Conservation (phyloP, 139 green algal genomes). For the Astrephomene gubernaculifera region DNA sequence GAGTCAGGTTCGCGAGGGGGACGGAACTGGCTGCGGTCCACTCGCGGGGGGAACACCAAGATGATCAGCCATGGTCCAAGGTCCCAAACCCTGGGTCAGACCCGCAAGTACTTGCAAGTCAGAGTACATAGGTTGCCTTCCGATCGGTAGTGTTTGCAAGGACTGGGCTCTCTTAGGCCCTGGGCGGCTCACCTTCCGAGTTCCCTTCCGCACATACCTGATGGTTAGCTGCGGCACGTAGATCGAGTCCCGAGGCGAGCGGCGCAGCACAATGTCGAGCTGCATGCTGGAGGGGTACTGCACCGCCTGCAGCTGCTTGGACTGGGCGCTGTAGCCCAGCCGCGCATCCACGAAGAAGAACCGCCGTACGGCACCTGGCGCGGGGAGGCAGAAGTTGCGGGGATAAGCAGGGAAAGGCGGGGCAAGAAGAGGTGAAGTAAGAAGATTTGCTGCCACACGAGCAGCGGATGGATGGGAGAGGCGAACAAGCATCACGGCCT, state of each 20-base stretch:
- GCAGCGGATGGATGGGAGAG: too few species aligned
- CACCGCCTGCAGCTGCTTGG: slow-evolving; percentile 25
- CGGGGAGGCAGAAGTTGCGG: background rate
- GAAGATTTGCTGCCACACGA: too few species aligned
- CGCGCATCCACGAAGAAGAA: slow-evolving; percentile 66
- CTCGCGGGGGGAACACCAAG: too few species aligned
- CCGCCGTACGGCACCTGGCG: slow-evolving; percentile 59
- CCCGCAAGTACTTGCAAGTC: too few species aligned
- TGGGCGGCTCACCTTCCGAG: background rate
- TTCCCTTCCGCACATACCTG: slow-evolving; percentile 38
- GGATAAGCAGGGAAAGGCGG: background rate
- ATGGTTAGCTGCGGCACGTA: slow-evolving; percentile 62
- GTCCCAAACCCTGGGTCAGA: too few species aligned
- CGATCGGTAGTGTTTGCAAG: too few species aligned
- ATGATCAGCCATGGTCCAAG: too few species aligned
- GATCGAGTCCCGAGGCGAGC: slow-evolving; percentile 48
- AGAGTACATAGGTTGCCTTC: too few species aligned
- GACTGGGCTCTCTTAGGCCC: background rate
- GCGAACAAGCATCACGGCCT: too few species aligned
- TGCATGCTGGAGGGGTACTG: slow-evolving; percentile 45
- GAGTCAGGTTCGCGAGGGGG: too few species aligned
- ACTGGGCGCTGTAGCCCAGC: slow-evolving; percentile 41
- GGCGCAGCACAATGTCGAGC: slow-evolving; percentile 49
- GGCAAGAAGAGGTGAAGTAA: background rate
- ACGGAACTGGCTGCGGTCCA: too few species aligned